A percentile compares a stretch with the other conserved stretches of the same genome.
Conservation (phyloP, 2,329 filamentous ascomycete genomes). For the Alternaria metachromatica region DNA sequence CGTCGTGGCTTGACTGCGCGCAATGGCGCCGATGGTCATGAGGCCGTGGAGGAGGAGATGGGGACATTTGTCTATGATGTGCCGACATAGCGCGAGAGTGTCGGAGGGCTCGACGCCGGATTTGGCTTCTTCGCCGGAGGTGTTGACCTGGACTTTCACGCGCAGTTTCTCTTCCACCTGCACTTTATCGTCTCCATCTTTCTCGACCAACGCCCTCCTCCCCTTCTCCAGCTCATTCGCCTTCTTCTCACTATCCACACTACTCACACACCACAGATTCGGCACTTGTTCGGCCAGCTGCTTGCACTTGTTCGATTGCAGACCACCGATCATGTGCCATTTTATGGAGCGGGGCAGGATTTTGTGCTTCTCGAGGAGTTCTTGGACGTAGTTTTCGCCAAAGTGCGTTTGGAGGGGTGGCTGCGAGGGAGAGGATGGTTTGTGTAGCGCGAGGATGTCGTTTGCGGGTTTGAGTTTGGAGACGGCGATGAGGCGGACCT, state of each 20-base stretch:
- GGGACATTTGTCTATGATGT: conserved; percentile 74
- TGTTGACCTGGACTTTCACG: conserved; percentile 94
- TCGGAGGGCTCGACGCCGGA: conserved; percentile 76
- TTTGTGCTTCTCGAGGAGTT: conserved; percentile 83
- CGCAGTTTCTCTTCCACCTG: conserved; percentile 55
- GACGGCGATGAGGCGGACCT: conserved; percentile 90
- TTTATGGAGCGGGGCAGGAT: conserved; percentile 77
- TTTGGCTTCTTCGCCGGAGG: conserved; percentile 85
- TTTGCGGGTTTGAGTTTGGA: conserved; percentile 94
- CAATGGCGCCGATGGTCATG: conserved; percentile 98
- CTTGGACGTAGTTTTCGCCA: conserved; percentile 89
- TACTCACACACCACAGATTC: conserved; percentile 91
- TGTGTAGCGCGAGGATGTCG: conserved; percentile 85
- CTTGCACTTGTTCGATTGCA: conserved; percentile 95
- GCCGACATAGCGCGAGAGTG: conserved; percentile 69
- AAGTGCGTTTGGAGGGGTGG: conserved; percentile 71
- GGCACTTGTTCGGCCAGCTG: conserved; percentile 80
- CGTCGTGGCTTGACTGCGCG: conserved; percentile 74
- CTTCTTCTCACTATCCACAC: conserved; percentile 87
- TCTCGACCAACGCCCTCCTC: conserved; percentile 64
- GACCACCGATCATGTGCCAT: conserved; percentile 96
- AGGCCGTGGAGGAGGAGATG: conserved; percentile 78
- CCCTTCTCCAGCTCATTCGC: conserved; percentile 80
- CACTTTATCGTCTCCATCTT: conserved; percentile 31
- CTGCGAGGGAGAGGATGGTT: conserved; percentile 46